Conservation (phyloP, 2,329 filamentous ascomycete species). For the Pseudogymnoascus sp. region DNA sequence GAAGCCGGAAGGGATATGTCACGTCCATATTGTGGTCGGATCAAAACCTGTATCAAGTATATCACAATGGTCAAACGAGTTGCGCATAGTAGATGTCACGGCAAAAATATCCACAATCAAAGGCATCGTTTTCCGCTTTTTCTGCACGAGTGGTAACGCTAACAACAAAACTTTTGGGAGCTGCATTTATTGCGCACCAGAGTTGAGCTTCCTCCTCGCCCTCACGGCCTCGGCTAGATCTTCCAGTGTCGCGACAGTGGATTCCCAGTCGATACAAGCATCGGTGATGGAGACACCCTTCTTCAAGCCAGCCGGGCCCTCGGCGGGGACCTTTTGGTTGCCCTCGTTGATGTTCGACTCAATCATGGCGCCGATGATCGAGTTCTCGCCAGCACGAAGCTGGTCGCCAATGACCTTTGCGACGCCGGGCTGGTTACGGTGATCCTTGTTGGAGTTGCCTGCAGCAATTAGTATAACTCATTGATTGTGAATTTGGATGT, state of each 20-base stretch:
- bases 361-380: constrained; percentile 95
- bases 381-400: constrained; percentile 76
- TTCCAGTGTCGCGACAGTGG: constrained; percentile 72
- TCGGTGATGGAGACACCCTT: constrained; percentile 93
- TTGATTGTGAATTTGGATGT: neutral
- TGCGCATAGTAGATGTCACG: constrained; percentile 2
- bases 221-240: constrained; percentile 79
- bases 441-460: constrained; percentile 97
- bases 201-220: constrained; percentile 52
- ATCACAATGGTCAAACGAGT: neutral
- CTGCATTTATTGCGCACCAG: neutral
- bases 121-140: neutral
- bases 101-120: constrained; percentile 1
- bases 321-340: constrained; percentile 78
- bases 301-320: constrained; percentile 71
- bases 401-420: constrained; percentile 76
- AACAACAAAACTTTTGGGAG: constrained; percentile 3
- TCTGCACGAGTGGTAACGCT: neutral
- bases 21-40: neutral
- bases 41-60: neutral
- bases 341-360: constrained; percentile 95
- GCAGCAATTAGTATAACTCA: constrained; percentile 7
- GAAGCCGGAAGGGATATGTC: neutral
- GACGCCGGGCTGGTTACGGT: constrained; percentile 94
- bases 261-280: constrained; percentile 91